phyloP scores from a whole-genome alignment of 1,284 basidiomycete species.

The Marasmius sp. region DNA sequence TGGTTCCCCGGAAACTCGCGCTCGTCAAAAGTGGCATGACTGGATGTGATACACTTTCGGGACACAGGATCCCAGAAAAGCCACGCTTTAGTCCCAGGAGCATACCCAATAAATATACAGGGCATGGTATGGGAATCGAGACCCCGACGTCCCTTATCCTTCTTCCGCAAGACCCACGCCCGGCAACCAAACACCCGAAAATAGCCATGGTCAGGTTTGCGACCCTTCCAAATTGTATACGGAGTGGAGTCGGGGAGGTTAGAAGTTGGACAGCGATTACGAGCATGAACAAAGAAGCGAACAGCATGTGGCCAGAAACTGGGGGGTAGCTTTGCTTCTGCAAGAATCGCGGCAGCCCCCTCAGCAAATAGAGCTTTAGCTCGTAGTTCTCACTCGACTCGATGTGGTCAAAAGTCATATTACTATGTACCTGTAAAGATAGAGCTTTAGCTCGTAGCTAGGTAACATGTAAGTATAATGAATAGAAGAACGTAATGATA shows the following conservation, averaged over 20 bases:
- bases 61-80: conserved; percentile 27
- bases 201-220: conserved; percentile 26
- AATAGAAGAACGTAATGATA: too few species aligned
- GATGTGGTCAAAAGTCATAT: too few species aligned
- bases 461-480: too few species aligned
- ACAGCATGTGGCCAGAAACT: conserved; percentile 19
- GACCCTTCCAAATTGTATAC: not conserved
- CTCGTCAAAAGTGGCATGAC: conserved; percentile 30
- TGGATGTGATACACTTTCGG: conserved; percentile 21
- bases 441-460: too few species aligned
- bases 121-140: conserved; percentile 30
- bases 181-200: conserved; percentile 32
- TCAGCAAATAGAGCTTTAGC: too few species aligned
- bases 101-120: conserved; percentile 36
- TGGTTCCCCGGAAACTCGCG: conserved; percentile 15
- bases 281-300: conserved; percentile 11
- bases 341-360: conserved; percentile 17
- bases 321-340: conserved; percentile 15
- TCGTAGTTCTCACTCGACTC: too few species aligned
- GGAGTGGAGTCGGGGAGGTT: conserved; percentile 10
- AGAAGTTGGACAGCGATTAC: conserved; percentile 19
- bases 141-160: conserved; percentile 19
- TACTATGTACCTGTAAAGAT: too few species aligned
- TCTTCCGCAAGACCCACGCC: conserved; percentile 31
- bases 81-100: conserved; percentile 21